Conservation (phyloP, 1,284 basidiomycete species). For the Phylloporus sp. region DNA sequence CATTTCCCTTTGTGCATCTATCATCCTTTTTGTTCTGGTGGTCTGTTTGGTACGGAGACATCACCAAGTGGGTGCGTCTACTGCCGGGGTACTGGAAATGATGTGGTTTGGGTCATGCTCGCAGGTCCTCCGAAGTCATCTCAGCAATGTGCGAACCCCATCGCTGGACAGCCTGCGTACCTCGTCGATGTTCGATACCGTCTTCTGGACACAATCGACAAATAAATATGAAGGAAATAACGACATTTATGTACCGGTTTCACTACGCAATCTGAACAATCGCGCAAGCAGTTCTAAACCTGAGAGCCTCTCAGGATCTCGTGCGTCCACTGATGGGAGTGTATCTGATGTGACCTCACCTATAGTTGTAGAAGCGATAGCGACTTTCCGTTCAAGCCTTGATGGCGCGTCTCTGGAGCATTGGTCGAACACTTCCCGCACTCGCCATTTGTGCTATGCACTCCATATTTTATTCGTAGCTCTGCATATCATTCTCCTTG, state of each 20-base stretch:
- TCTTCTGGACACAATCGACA: background rate
- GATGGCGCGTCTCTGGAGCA: background rate
- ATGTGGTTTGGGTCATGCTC: constrained; percentile 5
- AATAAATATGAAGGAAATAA: background rate
- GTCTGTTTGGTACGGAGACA: too few species aligned
- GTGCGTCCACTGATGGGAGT: background rate
- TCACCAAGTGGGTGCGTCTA: too few species aligned
- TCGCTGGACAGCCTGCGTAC: background rate
- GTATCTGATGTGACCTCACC: background rate
- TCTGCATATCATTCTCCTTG: background rate
- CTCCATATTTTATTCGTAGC: background rate
- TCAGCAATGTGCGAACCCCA: background rate
- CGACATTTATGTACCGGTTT: background rate
- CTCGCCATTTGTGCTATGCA: background rate
- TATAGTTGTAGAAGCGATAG: background rate
- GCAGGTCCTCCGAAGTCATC: background rate
- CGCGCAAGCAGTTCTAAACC: background rate
- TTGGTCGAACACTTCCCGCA: background rate
- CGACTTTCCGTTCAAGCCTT: background rate
- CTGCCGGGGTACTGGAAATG: background rate
- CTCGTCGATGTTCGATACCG: background rate
- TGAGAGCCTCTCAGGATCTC: background rate
- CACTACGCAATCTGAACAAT: background rate
- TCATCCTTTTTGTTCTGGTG: too few species aligned
- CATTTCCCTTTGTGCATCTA: too few species aligned